These are phyloP conservation scores for Vitis hybrid DNA, from an alignment of 177 flowering plant genomes.

Conservation along the genomic window DNA sequence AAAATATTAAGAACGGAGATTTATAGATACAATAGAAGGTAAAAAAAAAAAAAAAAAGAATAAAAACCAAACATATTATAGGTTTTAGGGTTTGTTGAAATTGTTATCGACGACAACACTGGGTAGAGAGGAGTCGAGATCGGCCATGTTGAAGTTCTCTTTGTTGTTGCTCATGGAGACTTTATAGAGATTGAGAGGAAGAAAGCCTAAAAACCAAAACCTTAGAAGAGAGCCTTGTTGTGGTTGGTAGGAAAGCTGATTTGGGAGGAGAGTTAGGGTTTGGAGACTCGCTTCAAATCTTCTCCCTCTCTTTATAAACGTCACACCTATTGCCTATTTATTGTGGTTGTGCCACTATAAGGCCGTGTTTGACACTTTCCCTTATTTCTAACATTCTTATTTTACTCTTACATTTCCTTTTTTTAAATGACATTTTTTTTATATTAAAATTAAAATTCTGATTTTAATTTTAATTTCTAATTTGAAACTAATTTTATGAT, in stretches of 20 bases:
- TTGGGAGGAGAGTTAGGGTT: neutral
- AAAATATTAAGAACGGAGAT: neutral
- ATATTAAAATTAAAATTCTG: no score
- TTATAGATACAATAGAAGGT: neutral
- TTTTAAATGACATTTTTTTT: no score
- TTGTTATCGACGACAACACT: slow-evolving; percentile 36
- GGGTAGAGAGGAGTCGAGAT: slow-evolving; percentile 36
- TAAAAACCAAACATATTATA: neutral
- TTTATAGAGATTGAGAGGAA: neutral
- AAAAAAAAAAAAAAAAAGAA: neutral
- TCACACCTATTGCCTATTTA: slow-evolving; percentile 2
- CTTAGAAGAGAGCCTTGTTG: slow-evolving; percentile 10
- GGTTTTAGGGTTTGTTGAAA: neutral
- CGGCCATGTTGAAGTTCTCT: slow-evolving; percentile 45
- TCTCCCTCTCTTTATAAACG: slow-evolving; percentile 8
- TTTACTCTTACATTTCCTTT: no score
- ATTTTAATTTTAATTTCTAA: no score
- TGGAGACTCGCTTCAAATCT: slow-evolving; percentile 9
- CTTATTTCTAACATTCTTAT: no score
- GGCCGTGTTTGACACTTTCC: no score
- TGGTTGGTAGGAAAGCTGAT: neutral
- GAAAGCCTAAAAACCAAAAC: slow-evolving; percentile 20
- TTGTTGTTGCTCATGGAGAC: slow-evolving; percentile 38
- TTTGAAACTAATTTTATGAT: no score
- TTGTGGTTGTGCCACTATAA: neutral